Percentiles rank a stretch among this genome's conserved stretches.
These are phyloP conservation scores for Aspergillus japonicus DNA, from an alignment of 2,329 filamentous ascomycete genomes.

Conservation along the genomic window DNA sequence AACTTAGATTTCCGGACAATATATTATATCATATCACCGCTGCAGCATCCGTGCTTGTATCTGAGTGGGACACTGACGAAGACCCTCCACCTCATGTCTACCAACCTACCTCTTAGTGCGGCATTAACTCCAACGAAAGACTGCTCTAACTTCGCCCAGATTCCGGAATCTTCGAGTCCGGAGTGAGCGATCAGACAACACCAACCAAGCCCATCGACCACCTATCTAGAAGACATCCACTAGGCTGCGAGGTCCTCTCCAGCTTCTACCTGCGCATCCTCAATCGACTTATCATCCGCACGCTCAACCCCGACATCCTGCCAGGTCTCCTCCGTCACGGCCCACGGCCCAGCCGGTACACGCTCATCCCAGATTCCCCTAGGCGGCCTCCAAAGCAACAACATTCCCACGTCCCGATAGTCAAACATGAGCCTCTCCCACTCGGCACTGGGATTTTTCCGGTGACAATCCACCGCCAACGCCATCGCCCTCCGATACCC, in stretches of 20 bases:
- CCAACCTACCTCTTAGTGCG: neutral
- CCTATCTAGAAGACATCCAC: no score
- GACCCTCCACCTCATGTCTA: neutral
- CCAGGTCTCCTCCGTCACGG: constrained; percentile 13
- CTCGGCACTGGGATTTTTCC: constrained; percentile 19
- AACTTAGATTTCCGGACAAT: neutral
- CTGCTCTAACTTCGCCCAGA: neutral
- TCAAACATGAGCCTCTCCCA: constrained; percentile 17
- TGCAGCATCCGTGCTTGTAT: no score
- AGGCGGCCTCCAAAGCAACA: constrained; percentile 20
- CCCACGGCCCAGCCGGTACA: constrained; percentile 19
- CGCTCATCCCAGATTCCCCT: constrained; percentile 16
- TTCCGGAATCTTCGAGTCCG: neutral
- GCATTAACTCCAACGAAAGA: neutral
- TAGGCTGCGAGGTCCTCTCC: no score
- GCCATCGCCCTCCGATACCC: constrained; percentile 16
- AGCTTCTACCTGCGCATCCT: no score
- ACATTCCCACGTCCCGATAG: constrained; percentile 16
- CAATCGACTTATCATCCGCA: no score
- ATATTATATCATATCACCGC: neutral
- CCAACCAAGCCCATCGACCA: neutral
- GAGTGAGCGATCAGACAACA: neutral
- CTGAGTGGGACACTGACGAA: no score
- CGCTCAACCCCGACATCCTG: neutral
- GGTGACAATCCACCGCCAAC: constrained; percentile 15